These are phyloP conservation scores for Candida dubliniensis DNA, from an alignment of 1,139 yeast species.

Conservation along the genomic window DNA sequence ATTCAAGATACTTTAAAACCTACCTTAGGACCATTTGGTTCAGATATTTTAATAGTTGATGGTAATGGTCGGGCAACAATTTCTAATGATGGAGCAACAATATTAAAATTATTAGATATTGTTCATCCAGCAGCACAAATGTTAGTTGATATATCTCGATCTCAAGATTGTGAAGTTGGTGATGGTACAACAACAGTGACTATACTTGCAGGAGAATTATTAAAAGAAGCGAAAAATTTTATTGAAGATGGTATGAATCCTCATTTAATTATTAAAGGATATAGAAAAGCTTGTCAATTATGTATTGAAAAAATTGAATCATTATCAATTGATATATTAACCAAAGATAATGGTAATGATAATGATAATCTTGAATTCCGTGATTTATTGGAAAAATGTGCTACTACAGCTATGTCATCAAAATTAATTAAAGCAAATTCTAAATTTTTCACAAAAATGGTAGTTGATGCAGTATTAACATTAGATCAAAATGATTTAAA, in stretches of 20 bases:
- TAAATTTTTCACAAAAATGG: slow-evolving; percentile 90
- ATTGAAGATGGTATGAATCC: slow-evolving; percentile 96
- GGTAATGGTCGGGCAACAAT: slow-evolving; percentile 86
- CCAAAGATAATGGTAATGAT: slow-evolving; percentile 60
- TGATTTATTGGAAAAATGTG: slow-evolving; percentile 84
- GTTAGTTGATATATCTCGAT: slow-evolving; percentile 89
- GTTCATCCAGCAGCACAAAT: slow-evolving; percentile 98
- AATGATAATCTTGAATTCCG: slow-evolving; percentile 57
- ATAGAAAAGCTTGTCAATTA: slow-evolving; percentile 74
- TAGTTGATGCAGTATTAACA: slow-evolving; percentile 88
- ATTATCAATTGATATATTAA: slow-evolving; percentile 73
- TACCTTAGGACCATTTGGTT: slow-evolving; percentile 95
- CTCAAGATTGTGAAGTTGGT: slow-evolving; percentile 99
- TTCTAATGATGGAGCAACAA: slow-evolving; percentile 98
- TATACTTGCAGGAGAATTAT: slow-evolving; percentile 87
- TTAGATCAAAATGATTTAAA: slow-evolving; percentile 83
- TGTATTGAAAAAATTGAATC: slow-evolving; percentile 75
- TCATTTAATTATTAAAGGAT: slow-evolving; percentile 84
- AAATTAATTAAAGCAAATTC: slow-evolving; percentile 87
- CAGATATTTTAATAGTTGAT: slow-evolving; percentile 87
- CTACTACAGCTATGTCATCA: slow-evolving; percentile 96
- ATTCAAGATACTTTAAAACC: slow-evolving; percentile 94
- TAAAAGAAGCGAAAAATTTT: slow-evolving; percentile 85
- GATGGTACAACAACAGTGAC: slow-evolving; percentile 99
- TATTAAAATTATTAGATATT: slow-evolving; percentile 84